Evolutionary conservation across 1,284 basidiomycete species (phyloP), one percentile per base, ranked within the genome.

Genomic region (Ustilago shanxiensis): DNA sequence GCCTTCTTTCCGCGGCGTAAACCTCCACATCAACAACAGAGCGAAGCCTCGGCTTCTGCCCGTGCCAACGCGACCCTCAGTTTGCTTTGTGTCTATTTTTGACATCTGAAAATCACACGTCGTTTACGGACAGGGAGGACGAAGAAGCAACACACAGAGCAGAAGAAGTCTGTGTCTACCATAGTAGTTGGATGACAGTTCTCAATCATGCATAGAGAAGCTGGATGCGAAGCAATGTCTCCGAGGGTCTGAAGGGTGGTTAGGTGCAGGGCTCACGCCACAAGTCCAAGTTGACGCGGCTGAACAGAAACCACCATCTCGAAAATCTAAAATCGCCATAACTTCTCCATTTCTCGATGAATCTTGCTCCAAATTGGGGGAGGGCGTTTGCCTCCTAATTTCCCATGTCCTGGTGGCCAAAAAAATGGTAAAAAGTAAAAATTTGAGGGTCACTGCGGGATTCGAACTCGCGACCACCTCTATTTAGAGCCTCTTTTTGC

Each of bases 401-500:
- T 11, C 16, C 22, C 31, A 14, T 51, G 53, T 35, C 20, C 33
- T 24, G 11, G 20, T 14, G 24, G 20, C 18, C 53, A 47, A 61
- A 71, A 58, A 47, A 65, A 71, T n/a, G n/a, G n/a, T n/a, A 61
- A 52, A 28, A 2, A 29, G 26, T 35, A 63, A 66, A 57, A 60
- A 53, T 0, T 31, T 14, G 37, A 39, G 69, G 70, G 70, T 67
- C 53, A 64, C 70, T 72, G 41, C 53, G 70, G 65, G 70, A 72
- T 67, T 72, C 70, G 70, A 72, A 72, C 70, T 45, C 70, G 47
- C 57, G 70, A 72, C 70, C 70, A 72, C 70, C 70, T 72, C 70
- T 72, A 72, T 56, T 47, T 20, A 44, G 41, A 44, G 41, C 41
- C 41, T 44, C 41, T 60, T 52, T 28, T 60, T 51, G 45, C 52